Percentiles rank a stretch among this genome's conserved stretches.
Evolutionary conservation across 169 alveolate genomes (phyloP).

Genomic region (Eimeria falciformis): DNA sequence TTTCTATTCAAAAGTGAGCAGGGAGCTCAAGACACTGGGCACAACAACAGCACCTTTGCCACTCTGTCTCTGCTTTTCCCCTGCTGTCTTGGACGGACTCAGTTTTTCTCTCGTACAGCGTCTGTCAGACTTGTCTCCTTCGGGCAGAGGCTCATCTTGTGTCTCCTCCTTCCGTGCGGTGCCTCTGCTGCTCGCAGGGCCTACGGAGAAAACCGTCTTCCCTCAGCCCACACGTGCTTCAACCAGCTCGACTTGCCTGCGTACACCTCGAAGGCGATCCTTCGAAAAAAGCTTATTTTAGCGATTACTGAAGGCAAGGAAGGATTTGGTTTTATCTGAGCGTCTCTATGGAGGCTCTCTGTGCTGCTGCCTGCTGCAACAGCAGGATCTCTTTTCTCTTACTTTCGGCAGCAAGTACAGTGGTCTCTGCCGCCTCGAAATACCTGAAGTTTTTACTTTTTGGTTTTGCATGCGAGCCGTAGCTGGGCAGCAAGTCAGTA

Average conservation of each 20-base stretch:
- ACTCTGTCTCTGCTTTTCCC: not conserved
- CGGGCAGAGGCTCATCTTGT: not conserved
- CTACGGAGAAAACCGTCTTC: conserved; percentile 95
- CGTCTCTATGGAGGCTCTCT: not conserved
- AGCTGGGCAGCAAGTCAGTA: no score
- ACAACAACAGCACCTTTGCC: no score
- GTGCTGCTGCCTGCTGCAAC: not conserved
- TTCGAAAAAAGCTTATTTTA: conserved; percentile 80
- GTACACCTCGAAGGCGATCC: conserved; percentile 95
- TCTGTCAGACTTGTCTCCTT: no score
- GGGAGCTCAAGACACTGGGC: no score
- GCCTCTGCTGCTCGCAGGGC: conserved; percentile 81
- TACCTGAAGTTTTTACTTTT: not conserved
- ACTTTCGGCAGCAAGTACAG: no score
- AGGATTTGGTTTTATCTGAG: conserved; percentile 80
- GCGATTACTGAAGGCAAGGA: conserved; percentile 80
- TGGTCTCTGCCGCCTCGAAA: not conserved
- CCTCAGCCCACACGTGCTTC: conserved; percentile 99
- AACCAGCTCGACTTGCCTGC: conserved; percentile 99
- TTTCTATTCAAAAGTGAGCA: conserved; percentile 91
- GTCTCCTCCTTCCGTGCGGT: not conserved
- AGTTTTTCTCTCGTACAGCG: no score
- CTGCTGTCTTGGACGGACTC: not conserved
- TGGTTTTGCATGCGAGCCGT: no score
- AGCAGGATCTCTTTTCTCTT: not conserved